phyloP scores from a whole-genome alignment of 1,284 basidiomycete genomes.

The Leccinum fallax region DNA sequence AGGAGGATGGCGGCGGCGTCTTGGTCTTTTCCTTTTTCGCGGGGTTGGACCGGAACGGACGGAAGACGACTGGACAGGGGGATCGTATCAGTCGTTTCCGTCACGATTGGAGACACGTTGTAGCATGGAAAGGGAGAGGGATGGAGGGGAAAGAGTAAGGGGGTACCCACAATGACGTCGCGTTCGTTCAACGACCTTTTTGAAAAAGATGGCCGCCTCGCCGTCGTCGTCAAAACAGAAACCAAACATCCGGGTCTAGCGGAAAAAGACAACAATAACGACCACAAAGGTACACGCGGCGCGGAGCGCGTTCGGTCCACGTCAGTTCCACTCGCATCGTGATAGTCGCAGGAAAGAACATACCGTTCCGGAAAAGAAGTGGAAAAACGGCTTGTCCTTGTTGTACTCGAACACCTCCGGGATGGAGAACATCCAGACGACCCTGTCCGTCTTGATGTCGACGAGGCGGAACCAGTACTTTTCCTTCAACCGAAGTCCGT shows the following conservation, averaged over 20 bases:
- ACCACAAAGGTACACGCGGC: background rate
- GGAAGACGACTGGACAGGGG: slow-evolving; percentile 25
- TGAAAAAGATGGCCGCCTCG: slow-evolving; percentile 58
- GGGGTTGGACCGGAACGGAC: slow-evolving; percentile 28
- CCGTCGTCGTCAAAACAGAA: slow-evolving; percentile 69
- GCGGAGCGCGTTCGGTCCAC: background rate
- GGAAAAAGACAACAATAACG: slow-evolving; percentile 1
- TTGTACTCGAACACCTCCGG: slow-evolving; percentile 81
- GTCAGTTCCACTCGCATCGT: background rate
- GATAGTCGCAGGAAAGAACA: slow-evolving; percentile 6
- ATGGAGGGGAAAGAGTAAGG: background rate
- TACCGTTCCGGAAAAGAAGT: slow-evolving; percentile 85
- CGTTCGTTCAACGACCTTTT: slow-evolving; percentile 46
- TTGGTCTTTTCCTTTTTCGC: slow-evolving; percentile 29
- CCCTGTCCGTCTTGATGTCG: slow-evolving; percentile 69
- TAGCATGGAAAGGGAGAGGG: background rate
- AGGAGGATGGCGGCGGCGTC: background rate
- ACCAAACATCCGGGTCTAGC: slow-evolving; percentile 79
- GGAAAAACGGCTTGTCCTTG: slow-evolving; percentile 91
- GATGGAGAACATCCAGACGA: slow-evolving; percentile 89
- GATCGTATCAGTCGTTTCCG: slow-evolving; percentile 7
- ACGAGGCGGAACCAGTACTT: slow-evolving; percentile 77
- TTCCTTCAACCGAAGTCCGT: slow-evolving; percentile 35
- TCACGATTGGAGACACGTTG: slow-evolving; percentile 1
- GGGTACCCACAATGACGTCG: slow-evolving; percentile 35